Percentiles rank a stretch among this genome's conserved stretches.
Evolutionary conservation across 768 basidiomycete genomes (phyloP).

Genomic region (Sarcomyxa edulis): DNA sequence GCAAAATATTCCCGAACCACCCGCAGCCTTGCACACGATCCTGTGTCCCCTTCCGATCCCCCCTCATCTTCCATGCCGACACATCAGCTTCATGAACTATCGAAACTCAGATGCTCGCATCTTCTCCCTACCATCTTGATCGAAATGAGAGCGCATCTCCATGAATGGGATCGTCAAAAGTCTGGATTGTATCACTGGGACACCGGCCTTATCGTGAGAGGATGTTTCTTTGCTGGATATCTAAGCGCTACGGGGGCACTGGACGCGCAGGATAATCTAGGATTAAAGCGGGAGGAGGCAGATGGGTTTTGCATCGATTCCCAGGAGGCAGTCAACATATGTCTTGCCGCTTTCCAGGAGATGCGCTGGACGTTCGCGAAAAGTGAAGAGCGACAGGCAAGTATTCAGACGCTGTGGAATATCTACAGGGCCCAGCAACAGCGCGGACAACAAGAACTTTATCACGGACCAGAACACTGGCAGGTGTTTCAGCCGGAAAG

Average conservation of each 20-base stretch:
- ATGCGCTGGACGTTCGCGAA: conserved; percentile 82
- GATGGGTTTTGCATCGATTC: conserved; percentile 21
- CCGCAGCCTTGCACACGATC: too few species aligned
- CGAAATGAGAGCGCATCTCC: conserved; percentile 47
- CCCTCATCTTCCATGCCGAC: conserved; percentile 40
- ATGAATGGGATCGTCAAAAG: conserved; percentile 22
- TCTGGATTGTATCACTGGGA: conserved; percentile 76
- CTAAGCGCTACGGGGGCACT: conserved; percentile 65
- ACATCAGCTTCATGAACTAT: conserved; percentile 41
- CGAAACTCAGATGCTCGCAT: conserved; percentile 43
- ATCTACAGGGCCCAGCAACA: conserved; percentile 35
- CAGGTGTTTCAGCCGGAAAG: too few species aligned
- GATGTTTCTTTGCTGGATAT: conserved; percentile 83
- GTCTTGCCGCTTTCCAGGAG: conserved; percentile 70
- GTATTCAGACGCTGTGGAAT: conserved; percentile 50
- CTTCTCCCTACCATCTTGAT: conserved; percentile 46
- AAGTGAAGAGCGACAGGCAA: conserved; percentile 66
- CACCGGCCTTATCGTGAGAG: conserved; percentile 80
- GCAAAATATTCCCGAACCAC: too few species aligned
- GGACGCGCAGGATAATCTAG: too few species aligned
- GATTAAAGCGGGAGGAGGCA: too few species aligned
- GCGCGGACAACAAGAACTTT: too few species aligned
- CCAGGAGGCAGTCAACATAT: conserved; percentile 48
- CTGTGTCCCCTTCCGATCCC: too few species aligned
- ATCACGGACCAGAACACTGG: too few species aligned